A percentile compares a stretch with the other conserved stretches of the same genome.
Evolutionary conservation across 331 rosid species (phyloP).

Genomic region (Quercus lobata): DNA sequence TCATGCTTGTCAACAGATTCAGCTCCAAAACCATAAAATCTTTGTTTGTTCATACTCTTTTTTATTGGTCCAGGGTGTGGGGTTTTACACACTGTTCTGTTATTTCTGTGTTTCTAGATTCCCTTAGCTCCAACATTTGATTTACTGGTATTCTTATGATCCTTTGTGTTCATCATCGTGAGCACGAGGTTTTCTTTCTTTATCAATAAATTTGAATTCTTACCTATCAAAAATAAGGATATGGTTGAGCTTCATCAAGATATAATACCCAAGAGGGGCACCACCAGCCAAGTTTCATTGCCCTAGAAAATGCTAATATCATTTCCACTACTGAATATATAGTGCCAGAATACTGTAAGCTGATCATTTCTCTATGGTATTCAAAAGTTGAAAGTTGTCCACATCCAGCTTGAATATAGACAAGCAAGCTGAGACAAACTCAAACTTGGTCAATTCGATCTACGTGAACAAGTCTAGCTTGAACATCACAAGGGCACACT

Average conservation of each 20-base stretch:
- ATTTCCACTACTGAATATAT: not conserved
- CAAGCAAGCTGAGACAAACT: not conserved
- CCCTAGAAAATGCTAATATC: not conserved
- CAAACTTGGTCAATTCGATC: not conserved
- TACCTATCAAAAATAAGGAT: not conserved
- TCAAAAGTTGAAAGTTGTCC: not conserved
- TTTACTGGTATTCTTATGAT: too few species aligned
- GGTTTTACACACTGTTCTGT: too few species aligned
- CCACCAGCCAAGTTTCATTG: not conserved
- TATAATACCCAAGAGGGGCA: not conserved
- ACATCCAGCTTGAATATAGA: not conserved
- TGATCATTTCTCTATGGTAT: not conserved
- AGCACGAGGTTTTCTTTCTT: too few species aligned
- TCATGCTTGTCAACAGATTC: not conserved
- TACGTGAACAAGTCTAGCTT: not conserved
- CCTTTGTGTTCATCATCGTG: too few species aligned
- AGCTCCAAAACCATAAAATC: not conserved
- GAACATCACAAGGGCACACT: not conserved
- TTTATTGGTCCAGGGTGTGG: too few species aligned
- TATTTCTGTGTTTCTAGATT: too few species aligned
- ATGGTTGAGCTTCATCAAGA: not conserved
- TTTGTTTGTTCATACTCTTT: too few species aligned
- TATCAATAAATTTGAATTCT: too few species aligned
- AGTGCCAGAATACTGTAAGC: not conserved
- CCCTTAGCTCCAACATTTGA: too few species aligned